Evolutionary conservation across 345 rosid genomes (phyloP).

Genomic region (Microthlaspi erraticum): DNA sequence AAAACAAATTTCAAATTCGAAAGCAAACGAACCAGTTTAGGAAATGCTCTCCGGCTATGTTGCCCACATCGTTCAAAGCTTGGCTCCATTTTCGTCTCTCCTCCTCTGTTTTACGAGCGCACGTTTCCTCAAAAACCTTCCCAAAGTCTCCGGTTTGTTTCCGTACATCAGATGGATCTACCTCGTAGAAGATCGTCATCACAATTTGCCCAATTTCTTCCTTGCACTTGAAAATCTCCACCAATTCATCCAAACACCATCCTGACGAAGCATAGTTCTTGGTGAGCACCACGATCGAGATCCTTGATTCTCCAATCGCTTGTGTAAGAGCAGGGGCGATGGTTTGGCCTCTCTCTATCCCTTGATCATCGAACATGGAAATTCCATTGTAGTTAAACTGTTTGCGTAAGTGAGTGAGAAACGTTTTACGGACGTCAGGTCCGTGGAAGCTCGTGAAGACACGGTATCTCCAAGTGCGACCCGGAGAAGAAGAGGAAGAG

Average conservation of each 20-base stretch:
- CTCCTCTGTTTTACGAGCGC: not conserved
- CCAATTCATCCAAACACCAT: constrained; percentile 41
- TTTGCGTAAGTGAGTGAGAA: constrained; percentile 10
- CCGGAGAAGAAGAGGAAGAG: not conserved
- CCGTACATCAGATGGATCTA: constrained; percentile 16
- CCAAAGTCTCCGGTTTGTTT: constrained; percentile 6
- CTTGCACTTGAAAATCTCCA: not conserved
- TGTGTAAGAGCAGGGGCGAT: not conserved
- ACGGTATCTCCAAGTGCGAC: not conserved
- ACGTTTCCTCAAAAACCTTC: not conserved
- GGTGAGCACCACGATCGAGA: constrained; percentile 30
- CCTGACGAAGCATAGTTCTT: constrained; percentile 24
- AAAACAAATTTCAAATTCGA: not conserved
- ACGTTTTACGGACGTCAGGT: not conserved
- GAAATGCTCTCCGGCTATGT: constrained; percentile 24
- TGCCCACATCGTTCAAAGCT: not conserved
- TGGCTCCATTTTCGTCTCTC: not conserved
- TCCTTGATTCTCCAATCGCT: constrained; percentile 27
- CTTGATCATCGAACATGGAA: constrained; percentile 11
- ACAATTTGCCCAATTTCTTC: no score
- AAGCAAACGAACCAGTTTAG: constrained; percentile 14
- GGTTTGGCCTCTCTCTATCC: constrained; percentile 6
- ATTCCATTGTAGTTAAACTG: not conserved
- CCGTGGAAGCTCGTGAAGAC: not conserved
- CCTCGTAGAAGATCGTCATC: no score